A percentile compares a stretch with the other conserved stretches of the same genome.
phyloP scores from a whole-genome alignment of 176 grass and related monocot species.

The Bolboschoenus planiculmis region DNA sequence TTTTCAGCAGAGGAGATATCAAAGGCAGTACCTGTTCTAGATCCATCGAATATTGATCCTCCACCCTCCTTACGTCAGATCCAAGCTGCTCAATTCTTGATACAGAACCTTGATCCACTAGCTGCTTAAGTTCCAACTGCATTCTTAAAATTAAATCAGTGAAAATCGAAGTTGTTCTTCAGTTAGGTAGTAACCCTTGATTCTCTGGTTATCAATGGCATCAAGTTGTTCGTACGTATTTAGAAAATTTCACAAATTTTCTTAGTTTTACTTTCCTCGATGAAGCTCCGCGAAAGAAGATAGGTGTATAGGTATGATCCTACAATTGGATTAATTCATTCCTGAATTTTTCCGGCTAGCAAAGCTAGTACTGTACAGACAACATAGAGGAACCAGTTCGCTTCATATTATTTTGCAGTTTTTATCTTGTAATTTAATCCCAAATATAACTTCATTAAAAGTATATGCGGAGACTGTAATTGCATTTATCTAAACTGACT shows the following conservation, averaged over 20 bases:
- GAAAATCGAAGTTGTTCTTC: background rate
- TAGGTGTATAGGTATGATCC: background rate
- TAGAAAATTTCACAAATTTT: background rate
- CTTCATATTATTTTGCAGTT: background rate
- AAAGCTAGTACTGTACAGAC: background rate
- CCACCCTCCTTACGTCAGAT: slow-evolving; percentile 48
- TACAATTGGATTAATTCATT: background rate
- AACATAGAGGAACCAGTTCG: background rate
- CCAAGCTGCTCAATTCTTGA: slow-evolving; percentile 58
- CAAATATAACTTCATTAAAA: background rate
- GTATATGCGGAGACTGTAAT: background rate
- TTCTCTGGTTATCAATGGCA: background rate
- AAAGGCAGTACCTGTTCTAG: slow-evolving; percentile 56
- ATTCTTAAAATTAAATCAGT: background rate
- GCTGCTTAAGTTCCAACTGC: background rate
- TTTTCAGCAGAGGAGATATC: slow-evolving; percentile 80
- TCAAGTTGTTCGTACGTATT: background rate
- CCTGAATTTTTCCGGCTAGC: background rate
- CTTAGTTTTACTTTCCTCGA: slow-evolving; percentile 1
- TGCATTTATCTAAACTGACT: background rate
- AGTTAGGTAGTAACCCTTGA: background rate
- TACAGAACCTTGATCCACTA: slow-evolving; percentile 37
- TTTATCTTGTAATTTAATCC: background rate
- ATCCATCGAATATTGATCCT: slow-evolving; percentile 52
- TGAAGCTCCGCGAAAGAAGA: background rate